These are phyloP conservation scores for Peronospora farinosa DNA, from an alignment of 352 stramenopile species.

Conservation along the genomic window DNA sequence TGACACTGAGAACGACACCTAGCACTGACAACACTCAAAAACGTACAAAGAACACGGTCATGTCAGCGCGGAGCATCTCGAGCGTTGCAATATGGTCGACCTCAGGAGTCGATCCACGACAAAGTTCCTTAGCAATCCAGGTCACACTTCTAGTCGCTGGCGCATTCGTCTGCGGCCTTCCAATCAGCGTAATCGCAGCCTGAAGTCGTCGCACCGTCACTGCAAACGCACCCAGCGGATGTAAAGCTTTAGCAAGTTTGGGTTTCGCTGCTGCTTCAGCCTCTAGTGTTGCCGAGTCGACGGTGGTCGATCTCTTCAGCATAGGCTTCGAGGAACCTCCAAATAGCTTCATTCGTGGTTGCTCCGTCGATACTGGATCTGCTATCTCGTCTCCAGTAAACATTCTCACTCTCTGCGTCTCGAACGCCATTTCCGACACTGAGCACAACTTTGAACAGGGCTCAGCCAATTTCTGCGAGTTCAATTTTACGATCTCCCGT, in stretches of 20 bases:
- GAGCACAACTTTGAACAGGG: conserved; percentile 39
- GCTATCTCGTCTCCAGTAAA: conserved; percentile 26
- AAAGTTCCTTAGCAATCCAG: conserved; percentile 57
- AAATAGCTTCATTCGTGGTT: conserved; percentile 19
- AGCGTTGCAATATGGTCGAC: conserved; percentile 65
- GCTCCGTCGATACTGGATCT: conserved; percentile 1
- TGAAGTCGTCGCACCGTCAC: conserved; percentile 31
- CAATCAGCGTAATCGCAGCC: conserved; percentile 31
- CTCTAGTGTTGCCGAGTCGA: conserved; percentile 30
- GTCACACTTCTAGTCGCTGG: conserved; percentile 31
- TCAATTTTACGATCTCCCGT: conserved; percentile 34
- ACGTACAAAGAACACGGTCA: conserved; percentile 69
- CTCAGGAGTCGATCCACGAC: conserved; percentile 30
- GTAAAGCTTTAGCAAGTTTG: conserved; percentile 7
- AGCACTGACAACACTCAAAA: conserved; percentile 2
- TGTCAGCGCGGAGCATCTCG: conserved; percentile 76
- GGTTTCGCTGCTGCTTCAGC: conserved; percentile 15
- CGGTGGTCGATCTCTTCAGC: conserved; percentile 21
- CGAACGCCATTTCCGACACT: conserved; percentile 45
- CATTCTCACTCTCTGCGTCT: conserved; percentile 38
- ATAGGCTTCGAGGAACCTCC: conserved; percentile 13
- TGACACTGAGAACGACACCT: not conserved
- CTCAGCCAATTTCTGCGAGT: conserved; percentile 28
- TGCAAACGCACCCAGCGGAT: conserved; percentile 27
- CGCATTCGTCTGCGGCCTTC: conserved; percentile 32